Conservation (phyloP, 108 stramenopile species). For the Chaetoceros tenuissimus region DNA sequence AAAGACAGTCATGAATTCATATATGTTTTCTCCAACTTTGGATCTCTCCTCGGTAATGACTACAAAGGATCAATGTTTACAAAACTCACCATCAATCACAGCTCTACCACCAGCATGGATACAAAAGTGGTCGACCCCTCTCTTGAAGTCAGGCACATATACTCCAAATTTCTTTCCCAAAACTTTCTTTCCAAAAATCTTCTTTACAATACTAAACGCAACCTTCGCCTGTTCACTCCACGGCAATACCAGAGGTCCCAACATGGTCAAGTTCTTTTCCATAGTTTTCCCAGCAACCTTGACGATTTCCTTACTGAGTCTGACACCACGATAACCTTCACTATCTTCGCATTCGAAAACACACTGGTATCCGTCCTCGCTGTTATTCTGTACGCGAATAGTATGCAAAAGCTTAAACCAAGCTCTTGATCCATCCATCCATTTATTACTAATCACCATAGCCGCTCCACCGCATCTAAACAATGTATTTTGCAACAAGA, state of each 20-base stretch:
- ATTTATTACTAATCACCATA: conserved; percentile 89
- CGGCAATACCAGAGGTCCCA: conserved; percentile 91
- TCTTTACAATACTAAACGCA: conserved; percentile 40
- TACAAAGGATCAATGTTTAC: conserved; percentile 3
- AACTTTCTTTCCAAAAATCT: conserved; percentile 42
- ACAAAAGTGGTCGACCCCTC: conserved; percentile 96
- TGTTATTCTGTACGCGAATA: conserved; percentile 90
- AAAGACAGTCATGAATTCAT: not conserved
- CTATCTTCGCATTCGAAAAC: conserved; percentile 93
- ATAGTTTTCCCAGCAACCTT: conserved; percentile 95
- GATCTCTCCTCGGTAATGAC: not conserved
- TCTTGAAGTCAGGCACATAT: conserved; percentile 96
- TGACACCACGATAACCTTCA: conserved; percentile 74
- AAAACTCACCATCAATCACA: conserved; percentile 85
- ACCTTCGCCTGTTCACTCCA: conserved; percentile 89
- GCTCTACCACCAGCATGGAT: conserved; percentile 97
- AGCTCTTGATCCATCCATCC: conserved; percentile 89
- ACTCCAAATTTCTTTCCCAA: conserved; percentile 52
- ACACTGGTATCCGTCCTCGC: conserved; percentile 77
- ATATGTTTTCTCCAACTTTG: not conserved
- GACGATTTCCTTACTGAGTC: conserved; percentile 94
- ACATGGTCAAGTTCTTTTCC: conserved; percentile 94
- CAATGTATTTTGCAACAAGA: conserved; percentile 95
- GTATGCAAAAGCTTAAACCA: conserved; percentile 97
- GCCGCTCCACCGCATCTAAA: conserved; percentile 99